Percentiles rank a stretch among this genome's conserved stretches.
These are phyloP conservation scores for Scheffersomyces insectosa DNA, from an alignment of 1,139 yeast species.

Conservation along the genomic window DNA sequence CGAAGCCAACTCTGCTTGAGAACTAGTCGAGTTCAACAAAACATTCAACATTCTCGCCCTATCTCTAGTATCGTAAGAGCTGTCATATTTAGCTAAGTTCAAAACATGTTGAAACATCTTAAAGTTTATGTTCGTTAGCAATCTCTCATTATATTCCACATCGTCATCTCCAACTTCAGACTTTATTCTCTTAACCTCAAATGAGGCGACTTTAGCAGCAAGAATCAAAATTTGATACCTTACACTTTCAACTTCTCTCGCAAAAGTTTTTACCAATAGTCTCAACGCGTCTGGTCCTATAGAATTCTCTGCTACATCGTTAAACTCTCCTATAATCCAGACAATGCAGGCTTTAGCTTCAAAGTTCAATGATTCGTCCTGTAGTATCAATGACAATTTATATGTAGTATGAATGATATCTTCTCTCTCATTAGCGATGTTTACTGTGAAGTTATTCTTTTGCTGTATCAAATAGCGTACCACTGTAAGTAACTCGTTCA, in stretches of 20 bases:
- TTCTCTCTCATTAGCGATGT: constrained; percentile 25
- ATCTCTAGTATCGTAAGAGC: constrained; percentile 78
- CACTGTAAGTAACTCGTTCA: constrained; percentile 65
- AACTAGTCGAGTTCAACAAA: constrained; percentile 37
- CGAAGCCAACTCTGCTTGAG: constrained; percentile 59
- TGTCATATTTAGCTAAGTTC: constrained; percentile 72
- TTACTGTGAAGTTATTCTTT: constrained; percentile 21
- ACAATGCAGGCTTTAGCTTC: constrained; percentile 80
- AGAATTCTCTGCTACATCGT: constrained; percentile 35
- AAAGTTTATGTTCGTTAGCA: constrained; percentile 34
- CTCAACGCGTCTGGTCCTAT: constrained; percentile 82
- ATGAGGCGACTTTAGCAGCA: constrained; percentile 71
- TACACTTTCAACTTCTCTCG: constrained; percentile 57
- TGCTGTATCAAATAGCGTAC: constrained; percentile 74
- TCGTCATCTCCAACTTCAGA: constrained; percentile 22
- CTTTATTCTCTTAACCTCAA: constrained; percentile 42
- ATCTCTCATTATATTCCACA: constrained; percentile 31
- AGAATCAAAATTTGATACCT: constrained; percentile 71
- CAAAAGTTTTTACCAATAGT: constrained; percentile 53
- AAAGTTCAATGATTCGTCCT: constrained; percentile 24
- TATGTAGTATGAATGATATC: constrained; percentile 36
- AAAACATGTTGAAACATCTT: constrained; percentile 64
- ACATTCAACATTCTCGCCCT: constrained; percentile 73
- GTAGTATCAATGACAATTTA: constrained; percentile 35
- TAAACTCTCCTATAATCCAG: constrained; percentile 90